Evolutionary conservation across 345 rosid genomes (phyloP), one percentile per base, ranked within the genome.

Genomic region (Salix exigua): DNA sequence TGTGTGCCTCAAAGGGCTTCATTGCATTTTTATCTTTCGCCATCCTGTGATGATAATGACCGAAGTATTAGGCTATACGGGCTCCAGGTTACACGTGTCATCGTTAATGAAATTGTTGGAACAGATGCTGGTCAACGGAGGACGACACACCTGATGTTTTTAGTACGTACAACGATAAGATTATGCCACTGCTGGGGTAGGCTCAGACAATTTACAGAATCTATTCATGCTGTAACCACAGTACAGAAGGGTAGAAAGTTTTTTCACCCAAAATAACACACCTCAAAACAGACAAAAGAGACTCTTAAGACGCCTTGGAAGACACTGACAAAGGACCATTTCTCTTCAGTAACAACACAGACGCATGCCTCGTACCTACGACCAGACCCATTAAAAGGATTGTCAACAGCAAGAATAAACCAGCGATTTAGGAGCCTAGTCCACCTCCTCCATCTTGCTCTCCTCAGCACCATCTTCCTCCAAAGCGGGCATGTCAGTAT

Each of bases 391-490:
- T 26, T 2, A 6, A 4, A 23, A 6, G 19, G 58, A 51, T 18
- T 18, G 2, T 51, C 23, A 51, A 51, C 60, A 53, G 9, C 0
- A 10, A 38, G 13, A 5, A 44, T 4, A 50, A 11, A 28, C 26
- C 26, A 8, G 4, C 4, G n/a, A 17, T 6, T n/a, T 23, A 21
- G 12, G 31, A 30, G 25, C 58, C 50, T 79, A 94, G 74, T 94
- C 98, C 0, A 94, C 98, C 53, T 92, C 97, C 79, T 94, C 98
- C 98, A 94, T 94, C 87, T 91, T 94, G 87, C 96, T 92, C 86
- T 88, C 98, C 85, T 91, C 97, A 13, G 83, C 94, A n/a, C 72
- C 93, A 2, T 83, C 94, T 16, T 94, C 98, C 79, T 92, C 98
- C 76, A 94, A 63, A 2, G 88, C 81, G 14, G 97, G 98, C 94